Evolutionary conservation across 257 asterid genomes (phyloP).

Genomic region (Gynochthodes officinalis): DNA sequence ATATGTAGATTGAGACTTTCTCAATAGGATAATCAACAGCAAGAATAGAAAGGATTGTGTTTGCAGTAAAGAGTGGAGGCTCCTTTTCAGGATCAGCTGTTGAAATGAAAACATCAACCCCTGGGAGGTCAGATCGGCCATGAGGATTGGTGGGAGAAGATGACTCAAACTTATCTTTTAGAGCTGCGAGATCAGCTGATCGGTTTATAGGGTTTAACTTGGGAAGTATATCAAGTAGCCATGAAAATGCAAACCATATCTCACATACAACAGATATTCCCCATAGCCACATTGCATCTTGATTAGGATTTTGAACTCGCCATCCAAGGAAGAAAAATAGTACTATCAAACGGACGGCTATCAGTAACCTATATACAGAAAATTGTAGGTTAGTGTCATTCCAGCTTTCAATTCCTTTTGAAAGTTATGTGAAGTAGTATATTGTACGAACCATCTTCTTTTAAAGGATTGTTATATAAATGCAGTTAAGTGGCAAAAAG

Average conservation of each 20-base stretch:
- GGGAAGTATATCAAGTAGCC: slow-evolving; percentile 91
- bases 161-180: slow-evolving; percentile 73
- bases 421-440: too few relatives aligned
- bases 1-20: slow-evolving; percentile 72
- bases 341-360: slow-evolving; percentile 54
- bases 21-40: slow-evolving; percentile 88
- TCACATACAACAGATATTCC: slow-evolving; percentile 80
- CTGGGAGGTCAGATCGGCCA: slow-evolving; percentile 93
- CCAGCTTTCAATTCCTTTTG: background rate
- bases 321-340: slow-evolving; percentile 58
- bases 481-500: too few relatives aligned
- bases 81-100: slow-evolving; percentile 97
- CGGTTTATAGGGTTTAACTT: slow-evolving; percentile 91
- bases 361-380: slow-evolving; percentile 51
- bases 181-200: slow-evolving; percentile 63
- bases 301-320: slow-evolving; percentile 71
- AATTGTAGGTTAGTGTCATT: background rate
- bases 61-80: slow-evolving; percentile 87
- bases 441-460: too few relatives aligned
- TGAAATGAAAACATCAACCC: slow-evolving; percentile 80
- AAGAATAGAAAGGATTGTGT: slow-evolving; percentile 77
- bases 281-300: slow-evolving; percentile 91
- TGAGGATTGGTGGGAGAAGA: slow-evolving; percentile 55
- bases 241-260: slow-evolving; percentile 92
- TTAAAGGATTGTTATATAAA: too few relatives aligned